A percentile compares a stretch with the other conserved stretches of the same genome.
phyloP scores from a whole-genome alignment of 2,329 filamentous ascomycete species.

The Nothomitra cinnamomea region DNA sequence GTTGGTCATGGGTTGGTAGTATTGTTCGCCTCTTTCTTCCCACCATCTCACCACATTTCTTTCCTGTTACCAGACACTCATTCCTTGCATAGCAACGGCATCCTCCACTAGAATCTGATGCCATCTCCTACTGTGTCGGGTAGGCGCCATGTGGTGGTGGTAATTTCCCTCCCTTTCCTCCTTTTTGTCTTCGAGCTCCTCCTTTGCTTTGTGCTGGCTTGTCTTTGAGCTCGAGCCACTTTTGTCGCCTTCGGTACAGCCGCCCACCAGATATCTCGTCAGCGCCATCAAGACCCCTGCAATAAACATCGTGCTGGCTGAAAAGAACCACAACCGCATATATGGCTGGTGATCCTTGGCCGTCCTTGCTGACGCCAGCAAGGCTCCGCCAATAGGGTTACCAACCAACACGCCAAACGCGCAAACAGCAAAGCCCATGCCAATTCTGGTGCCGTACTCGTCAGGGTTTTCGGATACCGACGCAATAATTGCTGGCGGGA shows the following conservation, averaged over 20 bases:
- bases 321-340: neutral
- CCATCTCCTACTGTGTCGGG: neutral
- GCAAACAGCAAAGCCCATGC: constrained; percentile 21
- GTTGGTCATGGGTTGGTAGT: too few species aligned
- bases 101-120: neutral
- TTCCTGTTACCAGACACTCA: neutral
- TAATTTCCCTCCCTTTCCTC: neutral
- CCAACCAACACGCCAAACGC: constrained; percentile 15
- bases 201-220: neutral
- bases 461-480: constrained; percentile 25
- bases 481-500: constrained; percentile 27
- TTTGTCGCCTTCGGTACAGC: neutral
- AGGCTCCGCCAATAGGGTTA: constrained; percentile 15
- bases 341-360: neutral
- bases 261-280: neutral
- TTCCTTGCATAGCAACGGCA: neutral
- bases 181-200: neutral
- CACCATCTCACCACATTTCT: too few species aligned
- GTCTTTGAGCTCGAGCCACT: too few species aligned
- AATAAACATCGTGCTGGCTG: neutral
- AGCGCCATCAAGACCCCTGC: neutral
- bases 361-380: neutral
- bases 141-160: neutral
- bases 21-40: too few species aligned
- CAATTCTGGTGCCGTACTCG: constrained; percentile 27